These are phyloP conservation scores for Heliosperma pusillum DNA, from an alignment of 148 eudicot species.

Conservation along the genomic window DNA sequence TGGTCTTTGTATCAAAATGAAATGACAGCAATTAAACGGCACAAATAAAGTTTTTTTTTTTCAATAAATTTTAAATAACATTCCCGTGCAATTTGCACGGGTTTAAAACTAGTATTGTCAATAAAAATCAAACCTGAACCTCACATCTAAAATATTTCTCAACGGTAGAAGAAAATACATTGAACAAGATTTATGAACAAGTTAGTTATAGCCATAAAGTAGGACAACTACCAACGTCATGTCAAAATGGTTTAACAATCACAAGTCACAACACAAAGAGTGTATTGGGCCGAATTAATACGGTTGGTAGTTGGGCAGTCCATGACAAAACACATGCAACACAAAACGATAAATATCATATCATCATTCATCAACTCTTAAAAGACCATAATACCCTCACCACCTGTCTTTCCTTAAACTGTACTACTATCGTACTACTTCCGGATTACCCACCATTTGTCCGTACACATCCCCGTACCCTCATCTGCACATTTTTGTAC, in stretches of 20 bases:
- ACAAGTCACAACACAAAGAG: not conserved
- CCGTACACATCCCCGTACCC: slow-evolving; percentile 32
- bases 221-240: not conserved
- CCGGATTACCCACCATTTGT: not conserved
- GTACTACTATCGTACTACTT: not conserved
- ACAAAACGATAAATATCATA: not conserved
- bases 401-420: not conserved
- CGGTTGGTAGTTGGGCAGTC: not conserved
- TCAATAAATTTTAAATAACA: too few relatives aligned
- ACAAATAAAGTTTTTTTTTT: too few relatives aligned
- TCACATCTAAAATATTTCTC: too few relatives aligned
- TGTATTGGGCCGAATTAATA: slow-evolving; percentile 6
- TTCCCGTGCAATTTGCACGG: too few relatives aligned
- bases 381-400: slow-evolving; percentile 19
- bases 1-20: too few relatives aligned
- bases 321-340: slow-evolving; percentile 3
- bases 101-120: too few relatives aligned
- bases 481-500: not conserved
- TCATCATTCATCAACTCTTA: not conserved
- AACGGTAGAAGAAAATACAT: too few relatives aligned
- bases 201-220: too few relatives aligned
- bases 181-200: too few relatives aligned
- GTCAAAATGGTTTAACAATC: slow-evolving; percentile 12
- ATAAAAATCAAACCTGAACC: too few relatives aligned
- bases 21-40: too few relatives aligned